Evolutionary conservation across 257 asterid species (phyloP).

Genomic region (Solanum raphanifolium): DNA sequence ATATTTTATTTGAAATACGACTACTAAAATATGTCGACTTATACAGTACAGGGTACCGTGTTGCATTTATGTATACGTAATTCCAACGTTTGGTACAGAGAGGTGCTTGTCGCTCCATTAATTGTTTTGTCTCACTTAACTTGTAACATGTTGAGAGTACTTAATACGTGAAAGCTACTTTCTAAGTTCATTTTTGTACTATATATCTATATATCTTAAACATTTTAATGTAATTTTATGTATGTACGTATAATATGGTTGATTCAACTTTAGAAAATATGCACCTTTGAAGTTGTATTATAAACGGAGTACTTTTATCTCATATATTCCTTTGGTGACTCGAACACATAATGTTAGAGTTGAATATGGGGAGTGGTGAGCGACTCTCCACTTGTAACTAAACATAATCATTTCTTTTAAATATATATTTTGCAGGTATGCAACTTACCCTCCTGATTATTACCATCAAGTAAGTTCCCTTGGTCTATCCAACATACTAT

Average conservation of each 20-base stretch:
- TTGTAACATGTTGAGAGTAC: neutral
- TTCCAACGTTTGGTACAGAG: neutral
- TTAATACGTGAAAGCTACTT: neutral
- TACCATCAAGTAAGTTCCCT: conserved; percentile 52
- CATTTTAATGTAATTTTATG: neutral
- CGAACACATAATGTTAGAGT: neutral
- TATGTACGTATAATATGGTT: neutral
- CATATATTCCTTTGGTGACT: neutral
- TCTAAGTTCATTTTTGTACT: neutral
- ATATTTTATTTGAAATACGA: neutral
- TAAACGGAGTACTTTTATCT: too few species aligned
- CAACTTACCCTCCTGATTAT: conserved; percentile 63
- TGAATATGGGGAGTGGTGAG: too few species aligned
- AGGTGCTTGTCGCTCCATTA: neutral
- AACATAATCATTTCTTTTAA: neutral
- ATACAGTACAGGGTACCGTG: neutral
- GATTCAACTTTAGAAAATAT: neutral
- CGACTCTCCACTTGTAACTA: neutral
- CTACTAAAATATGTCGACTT: neutral
- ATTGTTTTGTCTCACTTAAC: neutral
- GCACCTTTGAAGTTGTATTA: too few species aligned
- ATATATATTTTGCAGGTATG: conserved; percentile 35
- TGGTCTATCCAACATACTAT: neutral
- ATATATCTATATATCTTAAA: neutral
- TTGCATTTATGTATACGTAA: neutral